Evolutionary conservation across 2,329 filamentous ascomycete genomes (phyloP), one percentile per base, ranked within the genome.

Genomic region (Drechslerella stenobrocha): DNA sequence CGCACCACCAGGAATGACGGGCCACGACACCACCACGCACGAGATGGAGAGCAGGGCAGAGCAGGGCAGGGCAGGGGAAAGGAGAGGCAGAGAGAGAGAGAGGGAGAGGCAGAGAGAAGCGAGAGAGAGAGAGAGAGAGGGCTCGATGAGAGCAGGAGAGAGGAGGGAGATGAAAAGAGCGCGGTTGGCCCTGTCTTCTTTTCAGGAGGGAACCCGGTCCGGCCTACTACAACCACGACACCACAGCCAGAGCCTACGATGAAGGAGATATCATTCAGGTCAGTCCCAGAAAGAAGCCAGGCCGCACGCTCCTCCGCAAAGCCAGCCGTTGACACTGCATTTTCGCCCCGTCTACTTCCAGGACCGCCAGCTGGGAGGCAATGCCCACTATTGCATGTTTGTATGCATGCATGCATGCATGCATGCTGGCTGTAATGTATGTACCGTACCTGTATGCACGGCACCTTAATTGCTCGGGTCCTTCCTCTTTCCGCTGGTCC

Each of bases 91-190:
- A 28, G 11, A 52, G n/a, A 35, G 32, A 35, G 64, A 47, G 44
- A 52, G 50, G 66, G 53, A 63, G 52, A 30, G 45, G 40, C 46
- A 69, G 48, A 40, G 52, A 51, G 63, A 61, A 56, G 47, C 23
- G 57, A 69, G 58, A 57, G n/a, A 52, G 52, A 64, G 20, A 51
- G 50, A 48, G 55, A 40, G 48, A 56, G 47, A 22, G 42, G 58
- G 57, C 46, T 51, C 51, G 48, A 61, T 37, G 46, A n/a, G 24
- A 37, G 44, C n/a, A 45, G 11, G 56, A 7, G 34, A n/a, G 30
- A 28, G n/a, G 26, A 50, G 3, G 18, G 15, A 26, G 30, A 52
- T 8, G 2, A 30, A 50, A 28, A 11, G 26, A 28, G 23, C 6
- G 26, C 18, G 28, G 18, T 32, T 26, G 37, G 30, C 35, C 48